Base-by-base conservation (phyloP, 225 moss, liverwort and hornwort species). In the Neckera pumila region DNA sequence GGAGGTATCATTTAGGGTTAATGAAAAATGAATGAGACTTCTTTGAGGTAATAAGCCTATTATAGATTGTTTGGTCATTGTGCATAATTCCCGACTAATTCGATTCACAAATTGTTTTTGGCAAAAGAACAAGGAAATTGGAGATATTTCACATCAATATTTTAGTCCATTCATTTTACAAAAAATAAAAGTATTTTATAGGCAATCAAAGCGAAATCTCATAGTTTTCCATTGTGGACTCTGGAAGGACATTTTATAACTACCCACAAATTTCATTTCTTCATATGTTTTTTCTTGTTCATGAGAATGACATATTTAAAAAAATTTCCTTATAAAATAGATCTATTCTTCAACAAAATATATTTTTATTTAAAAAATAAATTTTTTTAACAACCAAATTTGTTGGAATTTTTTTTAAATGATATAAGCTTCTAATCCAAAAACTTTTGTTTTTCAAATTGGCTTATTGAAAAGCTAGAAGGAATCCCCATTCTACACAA, bases 41-140 rank as follows among this genome's bases (percentile, higher is more conserved):
- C 43, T 0, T 10, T 72, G 10, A 73, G 6, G 28, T 45, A 73
- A 6, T 17, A 73, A 45, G 11, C 17, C 28, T 11, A 30, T 18
- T 18, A 1, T 11, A 0, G 7, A 74, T 3, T 3, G 1, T 3
- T 43, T 28, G 27, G 1, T 28, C 5, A 43, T 0, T 28, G 0
- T 17, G 2, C 3, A 43, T 17, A 28, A 6, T 27, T 27, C 3
- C 0, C n/a, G n/a, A 42, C 9, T 42, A 9, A 15, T 26, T 5
- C 5, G 9, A 71, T 42, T 42, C 2, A 69, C 22, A 69, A 21
- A 33, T 15, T 33, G 5, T 9, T 17, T 3, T 36, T 40, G 5
- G 15, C 5, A 15, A 42, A 17, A 17, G 13, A 10, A 45, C 1
- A 1, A 1, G 6, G 17, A 73, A 28, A 10, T 1, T 28, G 2